Evolutionary conservation across 805 yeast genomes (phyloP), one percentile per base, ranked within the genome.

Genomic region (Candida pini): DNA sequence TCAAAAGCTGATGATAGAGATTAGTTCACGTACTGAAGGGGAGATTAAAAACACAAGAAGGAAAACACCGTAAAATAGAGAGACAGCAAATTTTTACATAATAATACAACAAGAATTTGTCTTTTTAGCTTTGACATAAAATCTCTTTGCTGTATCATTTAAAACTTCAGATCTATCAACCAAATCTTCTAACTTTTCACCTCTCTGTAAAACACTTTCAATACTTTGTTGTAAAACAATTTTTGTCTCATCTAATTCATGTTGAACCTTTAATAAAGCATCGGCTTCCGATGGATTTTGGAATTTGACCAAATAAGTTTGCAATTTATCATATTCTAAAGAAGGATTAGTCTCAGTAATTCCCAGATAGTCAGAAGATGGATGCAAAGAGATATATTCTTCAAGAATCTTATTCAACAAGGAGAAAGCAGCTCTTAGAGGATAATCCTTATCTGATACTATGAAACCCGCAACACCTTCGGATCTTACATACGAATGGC

Each of bases 271-370:
- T 95, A 92, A 81, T 43, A 92, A 78, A 9, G 96, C 82, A 59
- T 92, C 99, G 0, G 97, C 97, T 66, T 92, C 96, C 27, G 82
- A 72, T 20, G 99, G 99, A 58, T 92, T 96, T 65, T 92, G 98
- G 64, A 92, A 92, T 54, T 85, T 85, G 49, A 68, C 64, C 47
- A 92, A 64, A 57, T 88, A 88, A 18, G 63, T 64, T 21, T 78
- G 83, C 51, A 90, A 68, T 40, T 73, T 76, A 18, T 74, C 75
- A 56, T 73, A 78, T 26, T 63, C 62, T 36, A 81, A 66, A 10
- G 60, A 54, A 13, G 73, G 47, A 34, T 56, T 56, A 2, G 71
- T 66, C 38, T 70, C 76, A 3, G 69, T 53, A 31, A 73, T 58
- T 38, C 62, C 53, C 30, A 57, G 59, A 96, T 96, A 88, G 43